Conservation (phyloP, 805 yeast species). For the Saitoella complicata region DNA sequence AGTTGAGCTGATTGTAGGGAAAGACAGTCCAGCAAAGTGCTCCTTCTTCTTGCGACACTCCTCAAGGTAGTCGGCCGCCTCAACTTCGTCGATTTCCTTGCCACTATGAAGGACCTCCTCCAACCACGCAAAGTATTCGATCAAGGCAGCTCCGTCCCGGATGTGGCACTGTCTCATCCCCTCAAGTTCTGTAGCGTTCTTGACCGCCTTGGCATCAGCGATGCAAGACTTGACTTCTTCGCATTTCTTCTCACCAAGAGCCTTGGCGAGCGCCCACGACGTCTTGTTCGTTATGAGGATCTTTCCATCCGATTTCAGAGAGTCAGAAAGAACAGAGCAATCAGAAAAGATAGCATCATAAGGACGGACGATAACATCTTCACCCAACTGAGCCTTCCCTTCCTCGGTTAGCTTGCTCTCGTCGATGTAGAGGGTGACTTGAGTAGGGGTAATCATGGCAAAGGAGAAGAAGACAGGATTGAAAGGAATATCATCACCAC, state of each 20-base stretch:
- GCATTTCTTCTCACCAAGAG: slow-evolving; percentile 28
- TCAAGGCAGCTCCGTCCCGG: slow-evolving; percentile 67
- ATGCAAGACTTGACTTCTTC: slow-evolving; percentile 41
- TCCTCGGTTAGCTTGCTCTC: slow-evolving; percentile 27
- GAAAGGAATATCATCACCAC: slow-evolving; percentile 69
- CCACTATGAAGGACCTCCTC: slow-evolving; percentile 35
- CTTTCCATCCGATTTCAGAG: slow-evolving; percentile 9
- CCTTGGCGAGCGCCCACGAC: slow-evolving; percentile 52
- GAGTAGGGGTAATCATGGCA: slow-evolving; percentile 28
- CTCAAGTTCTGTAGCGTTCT: slow-evolving; percentile 52
- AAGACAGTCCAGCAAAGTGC: slow-evolving; percentile 42
- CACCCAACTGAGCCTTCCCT: slow-evolving; percentile 26
- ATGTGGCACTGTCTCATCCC: slow-evolving; percentile 65
- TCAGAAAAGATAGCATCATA: slow-evolving; percentile 13
- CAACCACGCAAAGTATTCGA: slow-evolving; percentile 69
- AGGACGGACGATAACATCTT: slow-evolving; percentile 30
- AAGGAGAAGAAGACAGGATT: slow-evolving; percentile 78
- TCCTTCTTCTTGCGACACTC: slow-evolving; percentile 25
- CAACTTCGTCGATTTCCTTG: slow-evolving; percentile 36
- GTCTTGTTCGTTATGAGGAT: slow-evolving; percentile 40
- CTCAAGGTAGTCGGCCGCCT: slow-evolving; percentile 39
- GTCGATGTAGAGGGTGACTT: slow-evolving; percentile 39
- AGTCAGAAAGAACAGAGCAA: not conserved
- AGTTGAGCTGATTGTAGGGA: slow-evolving; percentile 57
- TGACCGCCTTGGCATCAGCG: slow-evolving; percentile 53